A percentile compares a stretch with the other conserved stretches of the same genome.
Conservation (phyloP, 352 stramenopile genomes). For the Phytophthora cactorum region DNA sequence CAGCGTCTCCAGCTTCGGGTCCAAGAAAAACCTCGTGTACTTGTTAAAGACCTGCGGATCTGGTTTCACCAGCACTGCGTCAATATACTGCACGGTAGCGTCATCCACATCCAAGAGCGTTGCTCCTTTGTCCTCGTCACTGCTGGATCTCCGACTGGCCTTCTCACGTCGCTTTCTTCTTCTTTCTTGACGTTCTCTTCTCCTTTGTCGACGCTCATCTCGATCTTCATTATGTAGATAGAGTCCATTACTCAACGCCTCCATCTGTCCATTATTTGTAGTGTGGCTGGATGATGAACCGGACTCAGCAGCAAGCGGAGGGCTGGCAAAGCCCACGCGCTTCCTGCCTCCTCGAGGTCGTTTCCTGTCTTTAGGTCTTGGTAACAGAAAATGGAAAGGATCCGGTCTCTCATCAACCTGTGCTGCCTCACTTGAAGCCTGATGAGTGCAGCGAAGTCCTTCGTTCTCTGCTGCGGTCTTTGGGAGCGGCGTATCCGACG, state of each 20-base stretch:
- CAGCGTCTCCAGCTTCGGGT: constrained; percentile 71
- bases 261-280: constrained; percentile 14
- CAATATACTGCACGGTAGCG: constrained; percentile 75
- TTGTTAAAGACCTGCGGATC: constrained; percentile 79
- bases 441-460: constrained; percentile 23
- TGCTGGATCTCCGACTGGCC: constrained; percentile 20
- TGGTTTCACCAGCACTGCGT: constrained; percentile 75
- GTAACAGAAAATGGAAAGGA: constrained; percentile 18
- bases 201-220: constrained; percentile 21
- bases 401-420: constrained; percentile 3
- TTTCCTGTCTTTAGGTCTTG: constrained; percentile 32
- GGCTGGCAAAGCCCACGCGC: constrained; percentile 36
- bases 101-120: constrained; percentile 52
- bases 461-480: constrained; percentile 8
- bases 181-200: constrained; percentile 29
- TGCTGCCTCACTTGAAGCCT: background rate
- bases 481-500: constrained; percentile 16
- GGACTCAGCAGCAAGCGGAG: constrained; percentile 12
- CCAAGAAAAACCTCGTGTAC: constrained; percentile 83
- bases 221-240: constrained; percentile 27
- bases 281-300: constrained; percentile 20
- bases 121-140: constrained; percentile 34
- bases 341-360: constrained; percentile 21
- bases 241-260: constrained; percentile 12
- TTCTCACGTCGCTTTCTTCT: constrained; percentile 26